A percentile compares a stretch with the other conserved stretches of the same genome.
Conservation (phyloP, 371 early-diverging fungal species). For the Mucor velutinosus region DNA sequence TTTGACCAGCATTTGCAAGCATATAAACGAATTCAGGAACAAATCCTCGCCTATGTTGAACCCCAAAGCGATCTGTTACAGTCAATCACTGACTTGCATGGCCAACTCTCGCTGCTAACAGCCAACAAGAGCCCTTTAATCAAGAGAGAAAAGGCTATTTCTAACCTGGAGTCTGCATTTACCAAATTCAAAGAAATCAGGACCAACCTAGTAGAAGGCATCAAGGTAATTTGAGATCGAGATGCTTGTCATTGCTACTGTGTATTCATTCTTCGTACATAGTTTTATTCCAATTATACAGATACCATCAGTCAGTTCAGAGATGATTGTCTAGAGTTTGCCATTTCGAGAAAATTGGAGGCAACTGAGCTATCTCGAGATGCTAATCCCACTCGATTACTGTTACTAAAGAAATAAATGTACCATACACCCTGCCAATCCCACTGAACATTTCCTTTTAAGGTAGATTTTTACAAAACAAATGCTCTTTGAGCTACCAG, state of each 20-base stretch:
- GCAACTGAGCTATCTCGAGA: conserved; percentile 59
- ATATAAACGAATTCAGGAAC: conserved; percentile 62
- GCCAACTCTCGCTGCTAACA: conserved; percentile 44
- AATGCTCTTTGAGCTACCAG: not conserved
- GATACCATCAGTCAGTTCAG: conserved; percentile 60
- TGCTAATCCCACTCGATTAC: conserved; percentile 8
- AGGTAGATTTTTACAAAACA: conserved; percentile 5
- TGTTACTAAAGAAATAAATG: conserved; percentile 14
- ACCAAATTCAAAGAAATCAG: conserved; percentile 67
- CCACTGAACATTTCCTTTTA: not conserved
- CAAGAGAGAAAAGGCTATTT: conserved; percentile 68
- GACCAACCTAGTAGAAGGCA: conserved; percentile 70
- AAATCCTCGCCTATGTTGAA: conserved; percentile 32
- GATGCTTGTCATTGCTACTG: not conserved
- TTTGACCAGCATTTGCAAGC: conserved; percentile 67
- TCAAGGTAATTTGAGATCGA: conserved; percentile 36
- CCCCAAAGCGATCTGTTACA: conserved; percentile 62
- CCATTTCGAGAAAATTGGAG: conserved; percentile 71
- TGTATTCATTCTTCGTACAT: not conserved
- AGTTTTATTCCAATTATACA: conserved; percentile 77
- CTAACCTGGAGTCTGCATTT: conserved; percentile 69
- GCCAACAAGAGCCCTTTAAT: conserved; percentile 48
- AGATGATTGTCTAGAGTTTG: conserved; percentile 69
- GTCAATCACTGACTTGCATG: conserved; percentile 61
- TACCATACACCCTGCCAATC: not conserved